Percentiles rank a stretch among this genome's conserved stretches.
Conservation (phyloP, 768 basidiomycete species). For the Leccinellum luteum region DNA sequence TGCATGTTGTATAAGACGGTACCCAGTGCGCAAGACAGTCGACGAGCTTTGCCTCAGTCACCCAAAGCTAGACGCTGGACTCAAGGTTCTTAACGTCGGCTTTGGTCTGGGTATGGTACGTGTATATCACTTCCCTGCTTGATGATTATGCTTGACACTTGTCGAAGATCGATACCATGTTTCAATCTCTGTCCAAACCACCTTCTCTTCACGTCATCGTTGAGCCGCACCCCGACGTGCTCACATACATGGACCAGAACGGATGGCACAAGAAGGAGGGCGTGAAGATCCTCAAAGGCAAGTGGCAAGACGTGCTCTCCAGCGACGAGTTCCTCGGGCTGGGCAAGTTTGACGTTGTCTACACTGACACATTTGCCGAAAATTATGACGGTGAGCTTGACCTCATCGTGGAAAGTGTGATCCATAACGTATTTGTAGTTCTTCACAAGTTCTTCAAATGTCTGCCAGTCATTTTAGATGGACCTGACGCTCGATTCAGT, state of each 20-base stretch:
- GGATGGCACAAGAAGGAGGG: slow-evolving; percentile 80
- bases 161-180: slow-evolving; percentile 74
- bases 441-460: slow-evolving; percentile 79
- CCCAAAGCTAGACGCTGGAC: slow-evolving; percentile 39
- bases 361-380: slow-evolving; percentile 93
- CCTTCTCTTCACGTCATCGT: slow-evolving; percentile 84
- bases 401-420: neutral
- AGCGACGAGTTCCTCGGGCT: slow-evolving; percentile 52
- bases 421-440: slow-evolving; percentile 34
- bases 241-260: slow-evolving; percentile 69
- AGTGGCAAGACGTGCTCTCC: slow-evolving; percentile 88
- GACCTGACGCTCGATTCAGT: slow-evolving; percentile 76
- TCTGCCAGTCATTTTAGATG: slow-evolving; percentile 72
- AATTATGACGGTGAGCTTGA: slow-evolving; percentile 59
- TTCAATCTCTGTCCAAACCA: slow-evolving; percentile 59
- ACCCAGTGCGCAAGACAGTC: slow-evolving; percentile 75
- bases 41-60: slow-evolving; percentile 55
- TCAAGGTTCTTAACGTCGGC: slow-evolving; percentile 85
- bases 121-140: slow-evolving; percentile 1
- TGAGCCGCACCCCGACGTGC: slow-evolving; percentile 91
- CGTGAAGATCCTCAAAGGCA: slow-evolving; percentile 81
- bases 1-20: slow-evolving; percentile 20
- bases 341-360: slow-evolving; percentile 86
- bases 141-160: slow-evolving; percentile 4
- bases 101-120: slow-evolving; percentile 91